Conservation (phyloP, 2,329 filamentous ascomycete genomes). For the Chaetomiaceae sp. region DNA sequence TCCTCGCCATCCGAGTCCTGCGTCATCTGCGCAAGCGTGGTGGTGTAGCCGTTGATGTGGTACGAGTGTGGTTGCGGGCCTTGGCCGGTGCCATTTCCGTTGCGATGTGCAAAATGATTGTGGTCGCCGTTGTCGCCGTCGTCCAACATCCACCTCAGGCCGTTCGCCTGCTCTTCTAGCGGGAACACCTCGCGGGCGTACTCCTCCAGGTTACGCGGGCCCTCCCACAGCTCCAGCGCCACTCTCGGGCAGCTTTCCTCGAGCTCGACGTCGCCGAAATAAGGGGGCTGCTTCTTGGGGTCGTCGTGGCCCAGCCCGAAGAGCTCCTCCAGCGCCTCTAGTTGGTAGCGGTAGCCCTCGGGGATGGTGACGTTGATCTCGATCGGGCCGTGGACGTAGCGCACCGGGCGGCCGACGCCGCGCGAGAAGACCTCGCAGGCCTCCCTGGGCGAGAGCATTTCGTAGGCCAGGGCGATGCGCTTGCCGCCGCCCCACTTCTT, state of each 20-base stretch:
- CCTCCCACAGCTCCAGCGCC: constrained; percentile 83
- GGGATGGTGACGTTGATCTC: constrained; percentile 83
- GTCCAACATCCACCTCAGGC: constrained; percentile 82
- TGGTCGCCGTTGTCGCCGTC: constrained; percentile 39
- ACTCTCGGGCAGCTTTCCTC: constrained; percentile 65
- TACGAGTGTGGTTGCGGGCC: constrained; percentile 10
- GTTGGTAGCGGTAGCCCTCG: constrained; percentile 80
- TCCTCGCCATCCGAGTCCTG: constrained; percentile 44
- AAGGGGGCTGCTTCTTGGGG: constrained; percentile 54
- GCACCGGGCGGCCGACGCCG: constrained; percentile 72
- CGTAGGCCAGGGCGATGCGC: constrained; percentile 83
- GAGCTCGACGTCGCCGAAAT: constrained; percentile 55
- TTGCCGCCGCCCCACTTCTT: constrained; percentile 70
- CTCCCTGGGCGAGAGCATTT: constrained; percentile 77
- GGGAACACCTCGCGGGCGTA: constrained; percentile 93
- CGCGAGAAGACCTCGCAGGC: constrained; percentile 75
- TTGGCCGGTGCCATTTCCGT: constrained; percentile 13
- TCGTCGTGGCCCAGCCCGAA: constrained; percentile 49
- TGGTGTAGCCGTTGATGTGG: constrained; percentile 26
- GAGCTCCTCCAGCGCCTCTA: constrained; percentile 63
- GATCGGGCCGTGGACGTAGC: constrained; percentile 73
- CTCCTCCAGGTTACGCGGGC: constrained; percentile 83
- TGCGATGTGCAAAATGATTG: constrained; percentile 27
- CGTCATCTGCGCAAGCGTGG: constrained; percentile 31
- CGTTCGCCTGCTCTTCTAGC: constrained; percentile 90